phyloP scores from a whole-genome alignment of 495 filamentous ascomycete species.

The Penicillium herquei region DNA sequence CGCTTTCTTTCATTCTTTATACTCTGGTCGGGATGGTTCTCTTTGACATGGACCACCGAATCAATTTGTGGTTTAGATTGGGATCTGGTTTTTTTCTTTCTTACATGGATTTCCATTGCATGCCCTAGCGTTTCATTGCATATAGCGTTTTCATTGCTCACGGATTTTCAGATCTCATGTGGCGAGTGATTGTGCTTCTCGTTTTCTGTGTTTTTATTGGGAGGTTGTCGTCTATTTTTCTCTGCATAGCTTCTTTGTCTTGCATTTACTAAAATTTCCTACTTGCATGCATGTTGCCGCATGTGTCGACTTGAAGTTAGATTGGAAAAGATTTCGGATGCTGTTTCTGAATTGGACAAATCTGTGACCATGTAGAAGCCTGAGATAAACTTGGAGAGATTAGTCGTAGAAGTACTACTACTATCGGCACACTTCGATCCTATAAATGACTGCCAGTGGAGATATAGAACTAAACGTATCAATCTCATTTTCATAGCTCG shows the following conservation, averaged over 20 bases:
- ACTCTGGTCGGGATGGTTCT: no score
- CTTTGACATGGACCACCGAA: no score
- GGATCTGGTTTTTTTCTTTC: neutral
- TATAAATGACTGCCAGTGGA: no score
- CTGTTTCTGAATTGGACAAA: no score
- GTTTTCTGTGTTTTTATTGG: constrained; percentile 1
- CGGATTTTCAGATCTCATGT: neutral
- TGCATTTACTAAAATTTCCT: neutral
- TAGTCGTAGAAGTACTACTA: no score
- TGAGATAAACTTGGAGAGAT: no score
- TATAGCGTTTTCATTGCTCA: constrained; percentile 5
- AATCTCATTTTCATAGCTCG: constrained; percentile 19
- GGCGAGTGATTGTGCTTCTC: constrained; percentile 3
- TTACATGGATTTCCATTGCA: neutral
- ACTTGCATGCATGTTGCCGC: neutral
- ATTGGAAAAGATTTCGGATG: no score
- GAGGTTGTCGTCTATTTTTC: no score
- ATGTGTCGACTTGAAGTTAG: neutral
- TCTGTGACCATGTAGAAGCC: no score
- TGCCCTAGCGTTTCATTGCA: constrained; percentile 22
- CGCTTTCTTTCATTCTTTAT: neutral
- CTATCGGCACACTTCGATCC: no score
- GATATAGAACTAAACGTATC: constrained; percentile 10
- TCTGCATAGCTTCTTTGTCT: neutral
- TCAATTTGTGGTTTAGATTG: no score